Evolutionary conservation across 176 grass and related monocot species (phyloP).

Genomic region (Aechmea fasciata): DNA sequence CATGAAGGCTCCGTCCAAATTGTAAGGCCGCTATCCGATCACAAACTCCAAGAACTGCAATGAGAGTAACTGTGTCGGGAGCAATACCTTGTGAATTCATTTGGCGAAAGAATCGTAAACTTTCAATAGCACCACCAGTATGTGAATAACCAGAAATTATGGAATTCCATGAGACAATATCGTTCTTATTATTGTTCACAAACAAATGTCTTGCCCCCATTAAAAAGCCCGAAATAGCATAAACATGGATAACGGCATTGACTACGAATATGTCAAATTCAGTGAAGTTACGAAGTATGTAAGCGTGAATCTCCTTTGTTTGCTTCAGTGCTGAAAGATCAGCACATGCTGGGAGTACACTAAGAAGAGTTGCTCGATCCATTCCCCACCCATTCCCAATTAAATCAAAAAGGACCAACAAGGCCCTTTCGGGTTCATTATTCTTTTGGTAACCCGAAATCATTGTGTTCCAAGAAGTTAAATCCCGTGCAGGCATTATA

Average conservation of each 20-base stretch:
- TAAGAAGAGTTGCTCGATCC: conserved; percentile 14
- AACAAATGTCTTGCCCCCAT: conserved; percentile 17
- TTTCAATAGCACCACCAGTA: conserved; percentile 8
- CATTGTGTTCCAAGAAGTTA: conserved; percentile 52
- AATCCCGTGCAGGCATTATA: conserved; percentile 31
- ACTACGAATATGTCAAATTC: conserved; percentile 10
- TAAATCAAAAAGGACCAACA: conserved; percentile 3
- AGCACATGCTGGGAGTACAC: conserved; percentile 20
- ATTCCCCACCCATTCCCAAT: not conserved
- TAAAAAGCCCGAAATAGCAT: conserved; percentile 12
- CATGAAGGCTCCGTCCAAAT: conserved; percentile 18
- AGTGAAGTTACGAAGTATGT: not conserved
- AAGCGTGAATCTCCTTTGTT: conserved; percentile 18
- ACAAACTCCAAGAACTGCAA: conserved; percentile 20
- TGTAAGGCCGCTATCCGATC: conserved; percentile 9
- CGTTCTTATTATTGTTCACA: conserved; percentile 6
- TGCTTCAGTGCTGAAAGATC: conserved; percentile 5
- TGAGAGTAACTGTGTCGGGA: conserved; percentile 14
- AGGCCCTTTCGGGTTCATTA: conserved; percentile 9
- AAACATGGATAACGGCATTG: conserved; percentile 17
- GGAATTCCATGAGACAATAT: conserved; percentile 23
- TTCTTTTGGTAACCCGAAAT: conserved; percentile 38
- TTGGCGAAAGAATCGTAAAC: conserved; percentile 5
- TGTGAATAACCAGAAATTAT: conserved; percentile 14
- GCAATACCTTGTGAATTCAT: conserved; percentile 11